A percentile compares a stretch with the other conserved stretches of the same genome.
phyloP scores from a whole-genome alignment of 2,329 filamentous ascomycete species.

The Emmonsiellopsis sp. region DNA sequence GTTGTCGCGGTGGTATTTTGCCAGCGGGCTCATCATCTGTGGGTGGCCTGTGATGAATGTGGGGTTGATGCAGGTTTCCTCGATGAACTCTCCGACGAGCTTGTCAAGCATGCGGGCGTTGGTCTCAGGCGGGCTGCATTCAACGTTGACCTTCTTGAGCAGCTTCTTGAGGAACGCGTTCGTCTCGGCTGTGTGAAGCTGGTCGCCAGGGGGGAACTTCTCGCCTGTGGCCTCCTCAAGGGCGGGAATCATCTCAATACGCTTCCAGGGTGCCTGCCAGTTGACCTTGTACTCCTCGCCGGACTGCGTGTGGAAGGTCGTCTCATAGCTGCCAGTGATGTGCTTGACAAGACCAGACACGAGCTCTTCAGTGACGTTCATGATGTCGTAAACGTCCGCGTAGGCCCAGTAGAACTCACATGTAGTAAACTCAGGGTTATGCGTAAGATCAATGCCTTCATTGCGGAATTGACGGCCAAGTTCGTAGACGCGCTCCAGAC shows the following conservation, averaged over 20 bases:
- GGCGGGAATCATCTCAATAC: slow-evolving; percentile 90
- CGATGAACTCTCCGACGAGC: slow-evolving; percentile 87
- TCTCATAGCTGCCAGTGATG: slow-evolving; percentile 75
- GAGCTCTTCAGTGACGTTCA: slow-evolving; percentile 86
- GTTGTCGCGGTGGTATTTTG: slow-evolving; percentile 81
- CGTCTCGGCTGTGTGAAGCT: slow-evolving; percentile 83
- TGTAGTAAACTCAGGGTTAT: slow-evolving; percentile 97
- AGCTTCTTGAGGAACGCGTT: slow-evolving; percentile 77
- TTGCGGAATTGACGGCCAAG: slow-evolving; percentile 94
- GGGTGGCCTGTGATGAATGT: slow-evolving; percentile 83
- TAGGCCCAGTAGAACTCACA: slow-evolving; percentile 97
- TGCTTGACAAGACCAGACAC: slow-evolving; percentile 83
- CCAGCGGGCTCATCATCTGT: slow-evolving; percentile 86
- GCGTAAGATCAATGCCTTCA: slow-evolving; percentile 81
- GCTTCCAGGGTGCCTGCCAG: slow-evolving; percentile 91
- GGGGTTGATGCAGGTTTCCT: slow-evolving; percentile 86
- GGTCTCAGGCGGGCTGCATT: slow-evolving; percentile 82
- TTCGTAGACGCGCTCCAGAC: slow-evolving; percentile 90
- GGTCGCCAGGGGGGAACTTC: slow-evolving; percentile 82
- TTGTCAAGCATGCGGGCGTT: slow-evolving; percentile 96
- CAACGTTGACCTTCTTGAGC: slow-evolving; percentile 81
- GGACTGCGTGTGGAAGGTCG: slow-evolving; percentile 74
- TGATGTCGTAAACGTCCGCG: slow-evolving; percentile 81
- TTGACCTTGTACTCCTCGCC: slow-evolving; percentile 87
- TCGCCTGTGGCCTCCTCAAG: slow-evolving; percentile 84